Evolutionary conservation across 495 filamentous ascomycete genomes (phyloP), one percentile per base, ranked within the genome.

Genomic region (Daldinia caldariorum): DNA sequence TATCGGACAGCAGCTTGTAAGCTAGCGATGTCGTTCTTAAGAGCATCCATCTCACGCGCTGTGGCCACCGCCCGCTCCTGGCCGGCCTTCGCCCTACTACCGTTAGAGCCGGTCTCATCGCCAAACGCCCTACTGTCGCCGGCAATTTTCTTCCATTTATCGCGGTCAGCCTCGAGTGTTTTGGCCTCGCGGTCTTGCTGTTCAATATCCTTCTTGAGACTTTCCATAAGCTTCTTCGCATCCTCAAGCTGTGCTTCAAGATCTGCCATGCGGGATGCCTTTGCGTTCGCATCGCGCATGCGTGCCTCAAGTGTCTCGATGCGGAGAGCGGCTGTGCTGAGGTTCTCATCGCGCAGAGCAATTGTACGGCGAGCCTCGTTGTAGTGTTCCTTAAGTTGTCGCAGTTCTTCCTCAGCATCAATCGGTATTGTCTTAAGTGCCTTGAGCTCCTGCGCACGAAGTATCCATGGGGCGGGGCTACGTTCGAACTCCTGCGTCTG

Each of bases 251-350:
- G 77, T 13, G 78, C 77, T 72, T 92, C 90, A 2, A 92, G 83
- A 35, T 90, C 89, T 31, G 82, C 83, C 59, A 93, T 90, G 22
- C 82, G 80, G 29, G 86, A 83, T 22, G 85, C 81, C 75, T 90
- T 89, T 63, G 92, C 90, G 35, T 90, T 87, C 12, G 92, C 87
- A 70, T 97, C 94, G 43, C 91, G 88, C 85, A 89, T 91, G 14
- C 90, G 85, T 22, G 86, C 84, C 75, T 97, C 94, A 49, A 98
- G 89, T 5, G 92, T 91, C 79, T 97, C 95, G 74, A 97, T 94
- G 78, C 97, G 96, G 66, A 97, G 91, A 3, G 88, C 86, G 9
- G 93, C 85, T 35, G 92, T 92, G 69, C 91, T 90, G 18, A 93
- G 81, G 26, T 82, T 82, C 63, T 91, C 83, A 41, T 94, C 90